Conservation (phyloP, 176 grass and related monocot genomes). For the Oryza officinalis region DNA sequence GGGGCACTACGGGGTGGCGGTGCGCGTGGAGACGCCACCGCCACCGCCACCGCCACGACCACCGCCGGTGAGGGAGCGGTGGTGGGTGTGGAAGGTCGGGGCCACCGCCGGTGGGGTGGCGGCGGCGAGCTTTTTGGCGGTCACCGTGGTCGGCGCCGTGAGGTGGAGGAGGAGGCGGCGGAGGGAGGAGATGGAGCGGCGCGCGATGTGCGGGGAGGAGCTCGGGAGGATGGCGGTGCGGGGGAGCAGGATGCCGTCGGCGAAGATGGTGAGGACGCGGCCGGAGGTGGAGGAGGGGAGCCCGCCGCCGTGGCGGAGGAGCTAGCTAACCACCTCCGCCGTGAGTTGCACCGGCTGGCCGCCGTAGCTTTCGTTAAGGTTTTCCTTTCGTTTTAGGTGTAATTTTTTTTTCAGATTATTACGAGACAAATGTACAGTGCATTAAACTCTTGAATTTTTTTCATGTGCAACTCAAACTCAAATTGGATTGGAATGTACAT, state of each 20-base stretch:
- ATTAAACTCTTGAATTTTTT: neutral
- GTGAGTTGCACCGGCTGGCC: neutral
- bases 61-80: slow-evolving; percentile 5
- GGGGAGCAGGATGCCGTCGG: slow-evolving; percentile 54
- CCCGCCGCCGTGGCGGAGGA: slow-evolving; percentile 26
- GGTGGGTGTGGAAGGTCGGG: slow-evolving; percentile 31
- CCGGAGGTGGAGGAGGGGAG: slow-evolving; percentile 35
- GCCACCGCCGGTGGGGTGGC: slow-evolving; percentile 16
- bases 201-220: slow-evolving; percentile 31
- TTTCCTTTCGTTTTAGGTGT: slow-evolving; percentile 11
- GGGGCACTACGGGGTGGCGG: slow-evolving; percentile 41
- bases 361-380: neutral
- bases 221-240: slow-evolving; percentile 42
- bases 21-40: neutral
- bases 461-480: neutral
- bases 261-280: slow-evolving; percentile 45
- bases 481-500: slow-evolving; percentile 25
- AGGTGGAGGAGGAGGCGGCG: slow-evolving; percentile 42
- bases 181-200: slow-evolving; percentile 57
- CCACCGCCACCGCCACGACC: neutral
- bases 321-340: neutral
- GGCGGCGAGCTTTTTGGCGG: neutral
- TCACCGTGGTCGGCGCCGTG: slow-evolving; percentile 30
- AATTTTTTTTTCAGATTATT: neutral
- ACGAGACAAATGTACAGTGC: neutral